Evolutionary conservation across 106 monocot genomes (phyloP), one percentile per base, ranked within the genome.

Genomic region (Amphibolis antarctica): DNA sequence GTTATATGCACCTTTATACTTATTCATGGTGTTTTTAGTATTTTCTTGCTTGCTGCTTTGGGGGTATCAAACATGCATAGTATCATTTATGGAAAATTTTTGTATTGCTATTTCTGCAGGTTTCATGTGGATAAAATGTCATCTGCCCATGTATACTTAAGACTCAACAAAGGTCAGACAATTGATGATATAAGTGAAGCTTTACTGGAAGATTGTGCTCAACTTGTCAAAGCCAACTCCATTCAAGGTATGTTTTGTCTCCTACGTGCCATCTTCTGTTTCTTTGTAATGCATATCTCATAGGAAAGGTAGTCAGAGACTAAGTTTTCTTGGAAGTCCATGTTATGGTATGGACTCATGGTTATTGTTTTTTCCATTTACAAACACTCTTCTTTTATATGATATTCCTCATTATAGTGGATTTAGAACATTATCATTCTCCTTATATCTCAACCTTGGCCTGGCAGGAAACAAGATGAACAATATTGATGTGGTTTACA

Each of bases 91-190:
- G 36, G 36, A 36, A 36, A 36, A 36, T 19, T 27, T 19, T 43
- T 44, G 22, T 66, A 55, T 55, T 48, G 78, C 23, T 60, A 44
- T 52, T 30, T 46, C 44, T 81, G 28, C 68, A 96, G 94, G 94
- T 96, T 96, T 78, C 94, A 96, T 68, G 94, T 96, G 43, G 94
- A 96, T 67, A 96, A 96, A 62, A 88, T 96, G 80, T 96, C 94
- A 15, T 96, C 94, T 57, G 94, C 94, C 47, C 94, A 96, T 78
- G 94, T 96, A 51, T 96, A 96, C 69, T 22, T 96, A 42, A 83
- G 94, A 65, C 44, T 96, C 66, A 70, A 86, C 59, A 96, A 89
- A 76, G 89, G 86, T 31, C 86, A 96, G 73, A 84, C 89, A 24
- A 78, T 96, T 76, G 94, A 96, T 73, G 83, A 82, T 71, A 86